Evolutionary conservation across 2,329 filamentous ascomycete genomes (phyloP), one percentile per base, ranked within the genome.

Genomic region (Fusarium setosum): DNA sequence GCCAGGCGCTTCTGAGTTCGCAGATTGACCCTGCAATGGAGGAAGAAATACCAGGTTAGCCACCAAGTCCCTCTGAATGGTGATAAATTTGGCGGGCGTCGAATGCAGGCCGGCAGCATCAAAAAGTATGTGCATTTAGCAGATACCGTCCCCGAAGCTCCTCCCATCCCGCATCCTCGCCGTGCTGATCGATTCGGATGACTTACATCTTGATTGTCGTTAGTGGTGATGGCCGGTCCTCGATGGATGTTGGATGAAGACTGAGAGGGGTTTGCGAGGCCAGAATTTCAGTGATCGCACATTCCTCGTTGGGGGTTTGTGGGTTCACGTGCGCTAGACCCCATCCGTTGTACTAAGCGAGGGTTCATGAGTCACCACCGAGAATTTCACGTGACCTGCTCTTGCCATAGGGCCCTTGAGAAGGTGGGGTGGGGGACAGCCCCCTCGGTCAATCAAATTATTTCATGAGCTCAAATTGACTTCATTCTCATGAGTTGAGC

Each of bases 1-100:
- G 96, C 96, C 81, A 99, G 94, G 88, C 96, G 95, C 92, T 99
- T 99, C 91, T 99, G 96, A 84, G 96, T 98, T 85, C 91, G 92
- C 86, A 99, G 92, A 84, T 98, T 98, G 92, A 97, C 94, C 96
- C 96, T 99, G 82, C 52, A 63, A 54, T 44, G 42, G 56, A 61
- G 50, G 53, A 66, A 69, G 57, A 65, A 63, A 64, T 47, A 57
- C 59, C 23, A 32, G n/a, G 63, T 78, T 74, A 76, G 77, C 76
- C 64, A 70, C 38, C 54, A 61, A 29, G 56, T 56, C 48, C 60
- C 35, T 61, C 49, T 66, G 51, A 64, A 56, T 45, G 32, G 24
- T 41, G 37, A 56, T 44, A 23, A 49, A 41, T 54, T 44, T 44
- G 38, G 24, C 44, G 54, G 54, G 59, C n/a, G n/a, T 44, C 31